These are phyloP conservation scores for Candida alai DNA, from an alignment of 805 yeast genomes.

Conservation along the genomic window DNA sequence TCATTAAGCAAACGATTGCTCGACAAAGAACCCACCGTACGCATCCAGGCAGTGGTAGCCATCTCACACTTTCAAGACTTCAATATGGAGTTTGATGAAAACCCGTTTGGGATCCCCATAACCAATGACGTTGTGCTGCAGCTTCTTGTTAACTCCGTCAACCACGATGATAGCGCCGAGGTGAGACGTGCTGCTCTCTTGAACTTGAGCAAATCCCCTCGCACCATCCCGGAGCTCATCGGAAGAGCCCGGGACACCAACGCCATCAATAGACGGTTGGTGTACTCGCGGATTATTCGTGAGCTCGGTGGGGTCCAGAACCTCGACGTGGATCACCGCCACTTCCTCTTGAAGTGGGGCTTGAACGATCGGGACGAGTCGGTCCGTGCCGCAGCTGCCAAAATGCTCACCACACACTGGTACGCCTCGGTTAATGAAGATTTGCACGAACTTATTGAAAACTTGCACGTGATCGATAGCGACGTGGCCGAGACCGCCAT, in stretches of 20 bases:
- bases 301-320: conserved; percentile 58
- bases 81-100: conserved; percentile 27
- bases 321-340: conserved; percentile 54
- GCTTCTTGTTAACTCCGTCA: conserved; percentile 46
- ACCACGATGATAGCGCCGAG: conserved; percentile 81
- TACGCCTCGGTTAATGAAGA: conserved; percentile 63
- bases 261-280: conserved; percentile 63
- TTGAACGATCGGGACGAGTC: conserved; percentile 76
- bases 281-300: conserved; percentile 65
- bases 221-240: conserved; percentile 55
- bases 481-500: conserved; percentile 66
- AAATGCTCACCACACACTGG: conserved; percentile 73
- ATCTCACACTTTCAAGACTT: conserved; percentile 68
- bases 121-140: conserved; percentile 9
- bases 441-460: conserved; percentile 64
- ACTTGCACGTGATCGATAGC: conserved; percentile 66
- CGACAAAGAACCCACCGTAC: conserved; percentile 72
- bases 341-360: conserved; percentile 76
- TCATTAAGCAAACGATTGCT: conserved; percentile 59
- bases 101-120: conserved; percentile 31
- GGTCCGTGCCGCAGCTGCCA: conserved; percentile 68
- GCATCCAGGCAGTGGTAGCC: conserved; percentile 82
- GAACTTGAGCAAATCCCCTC: conserved; percentile 54
- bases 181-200: conserved; percentile 82
- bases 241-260: conserved; percentile 84